Conservation (phyloP, 2,329 filamentous ascomycete species). For the Ilyonectria destructans region DNA sequence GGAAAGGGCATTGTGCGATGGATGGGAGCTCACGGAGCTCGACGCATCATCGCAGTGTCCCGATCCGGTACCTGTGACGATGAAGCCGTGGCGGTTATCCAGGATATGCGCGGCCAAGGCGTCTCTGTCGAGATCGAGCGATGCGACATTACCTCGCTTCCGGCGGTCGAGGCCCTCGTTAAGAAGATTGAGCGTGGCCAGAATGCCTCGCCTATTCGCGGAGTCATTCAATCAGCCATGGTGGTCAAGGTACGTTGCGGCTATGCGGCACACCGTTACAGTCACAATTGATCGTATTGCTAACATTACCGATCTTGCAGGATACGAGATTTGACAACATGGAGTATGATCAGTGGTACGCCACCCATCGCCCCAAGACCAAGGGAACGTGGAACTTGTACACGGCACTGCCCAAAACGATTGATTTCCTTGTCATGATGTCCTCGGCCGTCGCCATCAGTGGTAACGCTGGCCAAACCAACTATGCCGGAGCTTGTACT, state of each 20-base stretch:
- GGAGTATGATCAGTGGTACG: constrained; percentile 56
- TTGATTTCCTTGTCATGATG: constrained; percentile 60
- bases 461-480: constrained; percentile 56
- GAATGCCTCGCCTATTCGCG: constrained; percentile 51
- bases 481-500: constrained; percentile 46
- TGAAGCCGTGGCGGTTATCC: constrained; percentile 17
- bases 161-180: constrained; percentile 4
- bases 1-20: constrained; percentile 37
- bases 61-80: constrained; percentile 33
- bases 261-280: not conserved
- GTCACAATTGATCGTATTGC: not conserved
- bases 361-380: constrained; percentile 58
- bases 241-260: constrained; percentile 32
- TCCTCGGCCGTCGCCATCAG: constrained; percentile 57
- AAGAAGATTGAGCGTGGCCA: constrained; percentile 12
- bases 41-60: constrained; percentile 49
- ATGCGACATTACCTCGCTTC: constrained; percentile 21
- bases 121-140: constrained; percentile 11
- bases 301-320: constrained; percentile 44
- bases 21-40: constrained; percentile 44
- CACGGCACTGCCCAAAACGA: constrained; percentile 37
- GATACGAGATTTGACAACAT: constrained; percentile 56
- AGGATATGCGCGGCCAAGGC: constrained; percentile 13
- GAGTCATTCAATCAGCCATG: constrained; percentile 61
- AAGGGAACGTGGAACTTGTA: constrained; percentile 63